phyloP scores from a whole-genome alignment of 345 rosid species.

The Ceriops tagal region DNA sequence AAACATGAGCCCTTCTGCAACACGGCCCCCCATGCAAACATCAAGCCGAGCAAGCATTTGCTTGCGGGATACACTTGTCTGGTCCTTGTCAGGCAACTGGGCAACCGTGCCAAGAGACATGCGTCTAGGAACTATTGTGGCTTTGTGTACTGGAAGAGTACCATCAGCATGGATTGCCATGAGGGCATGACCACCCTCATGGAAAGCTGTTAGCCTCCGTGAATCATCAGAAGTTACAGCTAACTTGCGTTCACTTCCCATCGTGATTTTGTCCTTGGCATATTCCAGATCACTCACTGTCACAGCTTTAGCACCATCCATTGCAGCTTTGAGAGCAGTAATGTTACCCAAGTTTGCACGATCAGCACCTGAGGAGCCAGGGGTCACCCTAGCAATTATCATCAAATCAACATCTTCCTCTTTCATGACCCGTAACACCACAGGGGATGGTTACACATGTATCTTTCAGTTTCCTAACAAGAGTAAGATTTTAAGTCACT shows the following conservation, averaged over 20 bases:
- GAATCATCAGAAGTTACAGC: slow-evolving; percentile 86
- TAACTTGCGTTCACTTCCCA: slow-evolving; percentile 98
- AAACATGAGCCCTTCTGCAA: slow-evolving; percentile 91
- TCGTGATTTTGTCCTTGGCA: slow-evolving; percentile 90
- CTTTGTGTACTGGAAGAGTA: slow-evolving; percentile 93
- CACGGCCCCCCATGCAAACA: slow-evolving; percentile 95
- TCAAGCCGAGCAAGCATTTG: slow-evolving; percentile 97
- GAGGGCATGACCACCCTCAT: slow-evolving; percentile 98
- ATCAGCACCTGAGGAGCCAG: slow-evolving; percentile 98
- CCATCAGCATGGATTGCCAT: slow-evolving; percentile 90
- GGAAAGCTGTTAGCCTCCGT: slow-evolving; percentile 74
- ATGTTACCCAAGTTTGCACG: slow-evolving; percentile 81
- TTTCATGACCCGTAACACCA: slow-evolving; percentile 63
- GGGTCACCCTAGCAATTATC: slow-evolving; percentile 95
- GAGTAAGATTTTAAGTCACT: not conserved
- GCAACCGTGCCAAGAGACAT: slow-evolving; percentile 95
- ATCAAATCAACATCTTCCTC: slow-evolving; percentile 89
- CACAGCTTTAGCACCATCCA: slow-evolving; percentile 92
- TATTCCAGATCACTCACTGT: slow-evolving; percentile 86
- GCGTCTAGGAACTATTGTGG: slow-evolving; percentile 94
- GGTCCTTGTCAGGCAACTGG: slow-evolving; percentile 81
- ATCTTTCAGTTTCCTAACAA: not conserved
- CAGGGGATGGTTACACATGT: not conserved
- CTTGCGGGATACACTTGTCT: slow-evolving; percentile 63
- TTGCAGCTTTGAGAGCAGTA: slow-evolving; percentile 95